Evolutionary conservation across 129 eudicot species (phyloP).

Genomic region (Chrysanthemum lavandulifolium): DNA sequence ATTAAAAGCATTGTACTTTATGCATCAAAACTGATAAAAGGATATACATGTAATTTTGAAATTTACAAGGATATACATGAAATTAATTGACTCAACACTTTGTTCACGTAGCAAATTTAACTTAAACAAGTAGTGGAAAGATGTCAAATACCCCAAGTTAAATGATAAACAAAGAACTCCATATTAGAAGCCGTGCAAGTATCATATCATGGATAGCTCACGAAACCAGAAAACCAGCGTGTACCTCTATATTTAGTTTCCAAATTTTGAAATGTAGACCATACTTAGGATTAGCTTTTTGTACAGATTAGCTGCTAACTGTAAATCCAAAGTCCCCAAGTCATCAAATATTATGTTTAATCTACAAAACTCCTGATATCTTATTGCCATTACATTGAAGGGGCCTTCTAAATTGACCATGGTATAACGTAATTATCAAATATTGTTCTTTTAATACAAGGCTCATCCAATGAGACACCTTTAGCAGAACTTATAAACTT

Average conservation of each 20-base stretch:
- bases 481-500: neutral
- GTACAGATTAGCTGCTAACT: neutral
- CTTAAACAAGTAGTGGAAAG: neutral
- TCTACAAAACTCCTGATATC: neutral
- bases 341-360: neutral
- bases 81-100: neutral
- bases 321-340: neutral
- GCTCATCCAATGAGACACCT: neutral
- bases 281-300: neutral
- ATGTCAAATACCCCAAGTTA: neutral
- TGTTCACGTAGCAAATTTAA: neutral
- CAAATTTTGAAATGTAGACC: neutral
- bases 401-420: neutral
- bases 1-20: no score
- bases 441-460: neutral
- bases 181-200: neutral
- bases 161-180: neutral
- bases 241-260: neutral
- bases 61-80: no score
- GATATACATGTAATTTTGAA: no score
- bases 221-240: neutral
- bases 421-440: neutral
- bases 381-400: neutral
- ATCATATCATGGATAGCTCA: neutral
- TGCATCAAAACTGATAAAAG: no score